A percentile compares a stretch with the other conserved stretches of the same genome.
Conservation (phyloP, 768 basidiomycete species). For the Suillus spraguei region DNA sequence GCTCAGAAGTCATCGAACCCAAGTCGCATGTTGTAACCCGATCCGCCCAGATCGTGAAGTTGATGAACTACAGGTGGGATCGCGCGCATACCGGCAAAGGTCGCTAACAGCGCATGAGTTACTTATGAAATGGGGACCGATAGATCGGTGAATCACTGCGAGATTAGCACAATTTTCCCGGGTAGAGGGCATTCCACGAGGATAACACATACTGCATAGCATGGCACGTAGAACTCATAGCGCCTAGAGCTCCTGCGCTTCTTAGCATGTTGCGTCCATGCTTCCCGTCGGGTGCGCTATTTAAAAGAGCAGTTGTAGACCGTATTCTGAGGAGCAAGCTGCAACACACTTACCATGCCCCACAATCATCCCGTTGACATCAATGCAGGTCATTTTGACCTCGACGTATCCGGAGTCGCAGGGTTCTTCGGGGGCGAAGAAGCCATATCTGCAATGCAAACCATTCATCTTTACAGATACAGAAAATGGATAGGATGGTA, state of each 20-base stretch:
- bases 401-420: slow-evolving; percentile 33
- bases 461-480: slow-evolving; percentile 30
- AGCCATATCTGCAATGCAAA: slow-evolving; percentile 31
- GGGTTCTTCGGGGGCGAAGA: slow-evolving; percentile 39
- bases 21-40: background rate
- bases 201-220: background rate
- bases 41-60: background rate
- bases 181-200: background rate
- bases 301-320: background rate
- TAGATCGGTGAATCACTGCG: background rate
- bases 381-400: slow-evolving; percentile 20
- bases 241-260: background rate
- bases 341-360: background rate
- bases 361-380: slow-evolving; percentile 20
- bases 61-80: background rate
- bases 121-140: background rate
- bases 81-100: background rate
- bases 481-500: slow-evolving; percentile 38
- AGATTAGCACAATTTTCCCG: background rate
- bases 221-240: background rate
- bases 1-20: background rate
- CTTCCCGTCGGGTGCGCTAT: too few relatives aligned
- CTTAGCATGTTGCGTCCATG: background rate
- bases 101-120: background rate
- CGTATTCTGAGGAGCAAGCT: background rate